phyloP scores from a whole-genome alignment of 192 early-diverging fungal species.

The Spinellus fusiger region DNA sequence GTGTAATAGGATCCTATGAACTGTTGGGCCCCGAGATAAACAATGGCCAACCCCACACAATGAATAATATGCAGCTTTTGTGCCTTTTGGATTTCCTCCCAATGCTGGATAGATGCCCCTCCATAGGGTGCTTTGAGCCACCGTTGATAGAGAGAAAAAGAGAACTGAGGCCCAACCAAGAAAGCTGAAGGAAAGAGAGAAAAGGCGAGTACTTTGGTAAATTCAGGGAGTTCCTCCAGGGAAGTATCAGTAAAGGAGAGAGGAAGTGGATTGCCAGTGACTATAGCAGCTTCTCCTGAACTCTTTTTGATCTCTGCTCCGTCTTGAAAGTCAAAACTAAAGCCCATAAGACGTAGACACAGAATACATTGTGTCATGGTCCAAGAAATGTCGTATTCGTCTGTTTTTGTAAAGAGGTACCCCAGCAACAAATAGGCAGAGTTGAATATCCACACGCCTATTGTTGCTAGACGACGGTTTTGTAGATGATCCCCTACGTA shows the following conservation, averaged over 20 bases:
- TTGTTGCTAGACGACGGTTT: slow-evolving; percentile 31
- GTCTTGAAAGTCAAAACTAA: slow-evolving; percentile 56
- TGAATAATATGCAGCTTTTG: slow-evolving; percentile 25
- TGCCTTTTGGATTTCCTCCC: slow-evolving; percentile 25
- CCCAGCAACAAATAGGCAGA: slow-evolving; percentile 39
- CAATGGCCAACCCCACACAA: slow-evolving; percentile 32
- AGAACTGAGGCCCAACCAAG: slow-evolving; percentile 59
- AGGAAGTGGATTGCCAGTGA: slow-evolving; percentile 3
- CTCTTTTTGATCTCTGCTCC: slow-evolving; percentile 17
- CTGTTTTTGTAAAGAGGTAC: slow-evolving; percentile 41
- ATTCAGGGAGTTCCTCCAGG: slow-evolving; percentile 35
- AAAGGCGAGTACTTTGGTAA: slow-evolving; percentile 43
- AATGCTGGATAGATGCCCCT: not conserved
- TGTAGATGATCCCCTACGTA: slow-evolving; percentile 23
- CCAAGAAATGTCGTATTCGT: slow-evolving; percentile 54
- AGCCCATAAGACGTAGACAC: slow-evolving; percentile 55
- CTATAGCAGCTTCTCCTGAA: not conserved
- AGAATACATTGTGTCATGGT: slow-evolving; percentile 61
- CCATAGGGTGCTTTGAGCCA: slow-evolving; percentile 1
- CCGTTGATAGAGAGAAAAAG: slow-evolving; percentile 44
- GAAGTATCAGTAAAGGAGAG: slow-evolving; percentile 46
- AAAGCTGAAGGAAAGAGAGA: slow-evolving; percentile 52
- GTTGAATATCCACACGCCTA: slow-evolving; percentile 43
- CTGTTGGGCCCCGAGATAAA: slow-evolving; percentile 42
- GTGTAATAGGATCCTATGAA: slow-evolving; percentile 40